Conservation (phyloP, 345 rosid genomes). For the Brassica nigra region DNA sequence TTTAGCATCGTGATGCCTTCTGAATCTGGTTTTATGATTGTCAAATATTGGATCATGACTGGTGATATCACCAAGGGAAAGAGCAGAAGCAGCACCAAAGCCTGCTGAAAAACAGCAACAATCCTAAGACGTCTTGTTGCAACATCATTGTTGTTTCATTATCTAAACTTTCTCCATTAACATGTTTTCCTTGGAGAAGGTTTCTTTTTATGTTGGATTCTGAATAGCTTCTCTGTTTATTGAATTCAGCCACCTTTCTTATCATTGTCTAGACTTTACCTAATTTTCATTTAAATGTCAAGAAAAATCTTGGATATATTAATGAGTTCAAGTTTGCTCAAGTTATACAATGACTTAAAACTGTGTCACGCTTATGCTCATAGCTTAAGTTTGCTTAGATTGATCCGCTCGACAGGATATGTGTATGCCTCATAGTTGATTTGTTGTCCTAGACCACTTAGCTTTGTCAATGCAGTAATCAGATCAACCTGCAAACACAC, state of each 20-base stretch:
- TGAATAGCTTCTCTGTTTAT: background rate
- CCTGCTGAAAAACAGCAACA: slow-evolving; percentile 64
- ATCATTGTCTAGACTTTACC: too few species aligned
- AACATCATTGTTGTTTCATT: slow-evolving; percentile 20
- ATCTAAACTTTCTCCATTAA: slow-evolving; percentile 54
- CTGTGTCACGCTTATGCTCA: slow-evolving; percentile 7
- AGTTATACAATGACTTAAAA: slow-evolving; percentile 13
- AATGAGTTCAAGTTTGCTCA: slow-evolving; percentile 1
- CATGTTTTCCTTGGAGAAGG: slow-evolving; percentile 64
- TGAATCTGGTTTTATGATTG: background rate
- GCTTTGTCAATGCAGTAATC: slow-evolving; percentile 79
- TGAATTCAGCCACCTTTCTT: too few species aligned
- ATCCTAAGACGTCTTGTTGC: slow-evolving; percentile 40
- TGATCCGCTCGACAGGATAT: slow-evolving; percentile 60
- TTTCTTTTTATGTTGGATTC: slow-evolving; percentile 44
- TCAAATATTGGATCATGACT: slow-evolving; percentile 30
- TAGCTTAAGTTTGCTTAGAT: slow-evolving; percentile 79
- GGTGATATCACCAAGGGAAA: slow-evolving; percentile 84
- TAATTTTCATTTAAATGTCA: background rate
- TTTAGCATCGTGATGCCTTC: background rate
- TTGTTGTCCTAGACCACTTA: slow-evolving; percentile 77
- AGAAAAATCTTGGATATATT: slow-evolving; percentile 5
- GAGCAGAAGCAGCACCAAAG: slow-evolving; percentile 61
- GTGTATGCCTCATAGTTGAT: slow-evolving; percentile 91
- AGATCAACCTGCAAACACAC: slow-evolving; percentile 73